These are phyloP conservation scores for Cystobasidium sp. DNA, from an alignment of 1,284 basidiomycete genomes.

Conservation along the genomic window DNA sequence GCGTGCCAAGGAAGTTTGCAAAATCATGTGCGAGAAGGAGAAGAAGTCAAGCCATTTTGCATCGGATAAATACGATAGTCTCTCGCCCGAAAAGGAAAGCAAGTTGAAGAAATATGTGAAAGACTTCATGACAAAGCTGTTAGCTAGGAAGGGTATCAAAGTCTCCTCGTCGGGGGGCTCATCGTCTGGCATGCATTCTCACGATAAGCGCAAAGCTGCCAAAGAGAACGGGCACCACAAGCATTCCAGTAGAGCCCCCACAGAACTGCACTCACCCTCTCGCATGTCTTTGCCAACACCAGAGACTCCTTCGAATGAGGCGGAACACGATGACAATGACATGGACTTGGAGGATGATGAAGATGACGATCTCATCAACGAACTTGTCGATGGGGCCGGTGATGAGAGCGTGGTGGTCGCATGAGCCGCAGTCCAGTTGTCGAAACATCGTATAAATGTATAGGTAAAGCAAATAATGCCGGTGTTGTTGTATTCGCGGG, in stretches of 20 bases:
- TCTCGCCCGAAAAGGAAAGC: slow-evolving; percentile 80
- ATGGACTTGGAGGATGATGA: slow-evolving; percentile 38
- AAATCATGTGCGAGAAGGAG: slow-evolving; percentile 71
- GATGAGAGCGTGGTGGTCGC: background rate
- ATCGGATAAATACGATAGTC: slow-evolving; percentile 68
- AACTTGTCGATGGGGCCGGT: slow-evolving; percentile 28
- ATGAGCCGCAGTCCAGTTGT: background rate
- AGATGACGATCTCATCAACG: slow-evolving; percentile 37
- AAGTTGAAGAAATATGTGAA: slow-evolving; percentile 96
- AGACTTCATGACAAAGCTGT: slow-evolving; percentile 63
- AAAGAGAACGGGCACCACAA: slow-evolving; percentile 2
- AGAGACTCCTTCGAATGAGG: slow-evolving; percentile 29
- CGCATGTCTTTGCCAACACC: slow-evolving; percentile 27
- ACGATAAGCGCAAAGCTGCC: background rate
- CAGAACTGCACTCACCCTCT: background rate
- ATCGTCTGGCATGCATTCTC: background rate
- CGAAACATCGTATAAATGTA: background rate
- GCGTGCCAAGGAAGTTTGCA: slow-evolving; percentile 83
- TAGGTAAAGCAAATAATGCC: no score
- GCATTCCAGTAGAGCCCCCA: background rate
- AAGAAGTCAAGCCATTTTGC: slow-evolving; percentile 81
- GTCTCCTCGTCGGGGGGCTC: slow-evolving; percentile 16
- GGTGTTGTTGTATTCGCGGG: no score
- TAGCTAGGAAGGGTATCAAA: slow-evolving; percentile 41
- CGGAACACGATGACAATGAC: slow-evolving; percentile 23